Conservation (phyloP, 2,329 filamentous ascomycete genomes). For the Coleophoma cylindrospora region DNA sequence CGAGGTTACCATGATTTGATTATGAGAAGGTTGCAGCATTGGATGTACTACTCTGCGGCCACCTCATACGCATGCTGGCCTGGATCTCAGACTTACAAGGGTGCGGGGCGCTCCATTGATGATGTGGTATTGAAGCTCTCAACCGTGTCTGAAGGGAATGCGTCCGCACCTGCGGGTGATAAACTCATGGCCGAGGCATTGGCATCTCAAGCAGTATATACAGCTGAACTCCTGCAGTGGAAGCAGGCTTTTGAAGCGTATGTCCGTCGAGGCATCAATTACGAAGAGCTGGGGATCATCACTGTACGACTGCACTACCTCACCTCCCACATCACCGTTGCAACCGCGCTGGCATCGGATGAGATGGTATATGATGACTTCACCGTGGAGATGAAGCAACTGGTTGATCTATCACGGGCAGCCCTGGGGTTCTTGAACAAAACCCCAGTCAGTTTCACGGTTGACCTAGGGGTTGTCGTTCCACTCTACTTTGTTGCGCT, state of each 20-base stretch:
- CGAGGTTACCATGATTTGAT: slow-evolving; percentile 17
- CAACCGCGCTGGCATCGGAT: background rate
- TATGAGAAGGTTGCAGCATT: slow-evolving; percentile 14
- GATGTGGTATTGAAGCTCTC: slow-evolving; percentile 5
- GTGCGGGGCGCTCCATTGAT: background rate
- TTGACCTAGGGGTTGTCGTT: slow-evolving; percentile 58
- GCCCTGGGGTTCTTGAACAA: slow-evolving; percentile 2
- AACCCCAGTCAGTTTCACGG: slow-evolving; percentile 40
- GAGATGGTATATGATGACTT: background rate
- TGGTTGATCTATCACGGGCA: background rate
- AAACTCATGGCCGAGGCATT: background rate
- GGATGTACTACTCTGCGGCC: slow-evolving; percentile 2
- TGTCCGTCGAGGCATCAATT: background rate
- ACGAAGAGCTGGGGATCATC: background rate
- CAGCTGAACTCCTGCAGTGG: background rate
- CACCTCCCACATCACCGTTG: background rate
- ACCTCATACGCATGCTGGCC: background rate
- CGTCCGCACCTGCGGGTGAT: background rate
- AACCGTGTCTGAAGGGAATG: background rate
- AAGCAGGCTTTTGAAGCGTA: background rate
- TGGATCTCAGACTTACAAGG: slow-evolving; percentile 1
- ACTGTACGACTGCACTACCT: background rate
- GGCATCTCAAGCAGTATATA: background rate
- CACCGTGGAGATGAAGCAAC: background rate
- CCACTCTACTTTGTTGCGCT: slow-evolving; percentile 60